Base-by-base conservation (phyloP, 176 grass and related monocot genomes). In the Tuctoria greenei region DNA sequence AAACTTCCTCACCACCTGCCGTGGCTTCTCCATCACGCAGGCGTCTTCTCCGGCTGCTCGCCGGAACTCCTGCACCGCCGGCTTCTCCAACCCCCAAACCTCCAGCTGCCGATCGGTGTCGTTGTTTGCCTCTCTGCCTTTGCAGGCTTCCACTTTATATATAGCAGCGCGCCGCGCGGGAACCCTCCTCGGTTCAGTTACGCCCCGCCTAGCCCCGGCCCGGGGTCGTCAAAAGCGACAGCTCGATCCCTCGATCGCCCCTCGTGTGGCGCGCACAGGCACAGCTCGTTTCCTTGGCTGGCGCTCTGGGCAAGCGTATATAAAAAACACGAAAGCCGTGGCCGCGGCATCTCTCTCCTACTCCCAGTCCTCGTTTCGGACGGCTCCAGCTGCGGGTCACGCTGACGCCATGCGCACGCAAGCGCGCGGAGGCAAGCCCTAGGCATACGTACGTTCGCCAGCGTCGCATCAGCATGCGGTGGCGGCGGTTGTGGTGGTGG, bases 1-100 rank as follows among this genome's bases (percentile, higher is more conserved):
- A 64, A 99, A 94, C 81, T 90, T 90, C 47, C 87, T 68, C 57
- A 74, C 91, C 40, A 99, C 91, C 51, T 90, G 86, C 75, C 95
- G 89, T 10, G 89, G 95, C 69, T 88, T 72, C 64, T 78, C 58
- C 85, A 88, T 56, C 52, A 10, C 52, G 52, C 52, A n/a, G n/a
- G n/a, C 20, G n/a, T 4, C 55, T 9, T 24, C 54, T 4, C 7
- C n/a, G 11, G 6, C 6, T 4, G 6, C 6, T 31, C 2, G 2
- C 3, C 31, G 31, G 1, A 2, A 31, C 31, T 31, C 31, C 31
- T 31, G 2, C 1, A 31, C 31, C 49, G 11, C 2, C 50, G 7
- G 50, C 5, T n/a, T 52, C 50, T n/a, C 25, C 43, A 36, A 50
- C 21, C 38, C 39, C 46, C 68, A 20, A 36, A 50, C 21, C 38